Base-by-base conservation (phyloP, 768 basidiomycete species). In the Boletales sp. region DNA sequence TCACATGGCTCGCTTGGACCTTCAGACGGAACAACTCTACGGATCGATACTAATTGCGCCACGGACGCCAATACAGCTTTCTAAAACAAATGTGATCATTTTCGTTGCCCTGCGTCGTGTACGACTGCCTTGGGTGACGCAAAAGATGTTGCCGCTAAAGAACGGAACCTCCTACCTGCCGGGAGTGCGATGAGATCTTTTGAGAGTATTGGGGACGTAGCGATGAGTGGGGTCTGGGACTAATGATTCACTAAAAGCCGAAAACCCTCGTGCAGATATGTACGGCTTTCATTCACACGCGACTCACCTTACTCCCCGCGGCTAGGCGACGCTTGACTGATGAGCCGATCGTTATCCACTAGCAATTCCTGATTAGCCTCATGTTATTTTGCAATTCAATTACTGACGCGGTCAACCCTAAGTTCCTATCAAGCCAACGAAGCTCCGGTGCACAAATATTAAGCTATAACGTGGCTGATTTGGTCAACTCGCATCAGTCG, bases 291-390 rank as follows among this genome's bases (percentile, higher is more conserved):
- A 36, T 40, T 27, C 32, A 29, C 45, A 11, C 41, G 30, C 45
- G 34, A 34, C n/a, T 47, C 50, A 34, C 46, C 17, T 38, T 56
- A 53, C 55, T 48, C 47, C 48, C 52, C 34, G 42, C 45, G 9
- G 39, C 34, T 55, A 62, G 43, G 57, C 53, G 55, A 53, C 52
- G 52, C 43, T 51, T 51, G 53, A 43, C 48, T 58, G 50, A 55
- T 57, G 48, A 44, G 39, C 34, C 34, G 55, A 55, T 63, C 53
- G 50, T 45, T 54, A 17, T 40, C 42, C 49, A 30, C 47, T 42
- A 30, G 31, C 39, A 40, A 34, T 21, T 48, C 8, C 36, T 54
- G 44, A 52, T 48, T 50, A 40, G 24, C 58, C 63, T 66, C 62
- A 48, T 64, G 63, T 58, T 38, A 19, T 34, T 46, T 41, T 50